Evolutionary conservation across 352 stramenopile genomes (phyloP), one percentile per base, ranked within the genome.

Genomic region (Globisporangium cystogenes): DNA sequence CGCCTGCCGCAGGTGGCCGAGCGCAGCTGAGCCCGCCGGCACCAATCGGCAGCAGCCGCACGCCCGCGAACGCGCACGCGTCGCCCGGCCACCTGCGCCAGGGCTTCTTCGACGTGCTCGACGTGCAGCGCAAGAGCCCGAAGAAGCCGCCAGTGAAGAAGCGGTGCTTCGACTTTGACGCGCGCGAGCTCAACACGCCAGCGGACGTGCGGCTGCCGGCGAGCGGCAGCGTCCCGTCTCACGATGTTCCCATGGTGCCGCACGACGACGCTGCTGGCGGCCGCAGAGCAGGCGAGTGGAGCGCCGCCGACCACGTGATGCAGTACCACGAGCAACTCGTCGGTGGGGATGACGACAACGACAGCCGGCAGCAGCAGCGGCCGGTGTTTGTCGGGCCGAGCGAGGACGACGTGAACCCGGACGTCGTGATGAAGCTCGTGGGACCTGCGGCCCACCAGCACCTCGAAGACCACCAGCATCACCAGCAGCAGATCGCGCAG

Each of bases 61-160:
- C 55, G 6, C 40, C 47, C 7, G 54, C 47, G 6, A 47, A 55
- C 16, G 39, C 37, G 37, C 10, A 16, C 16, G 24, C 24, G n/a
- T 29, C 39, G 1, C 29, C 47, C 12, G 47, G 46, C 15, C 23
- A 48, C 12, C 18, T 41, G 15, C 39, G 47, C 12, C 16, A 49
- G 21, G 29, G 31, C 24, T 24, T 31, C 20, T 41, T 51, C 31
- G 49, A 41, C n/a, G 33, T 51, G 16, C 42, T 55, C 23, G 55
- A 61, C 42, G 55, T 47, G 18, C 55, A 61, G 26, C 49, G 54
- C 33, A 61, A 55, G 24, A 61, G 55, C 29, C 55, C 55, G 10
- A 33, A 42, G 7, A 51, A 61, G 43, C 33, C 55, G 11, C 31
- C 55, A 8, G 31, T 35, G 20, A 53, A 48, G 42, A 16, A 33